Evolutionary conservation across 495 filamentous ascomycete species (phyloP), one percentile per base, ranked within the genome.

Genomic region (Terfezia boudieri): DNA sequence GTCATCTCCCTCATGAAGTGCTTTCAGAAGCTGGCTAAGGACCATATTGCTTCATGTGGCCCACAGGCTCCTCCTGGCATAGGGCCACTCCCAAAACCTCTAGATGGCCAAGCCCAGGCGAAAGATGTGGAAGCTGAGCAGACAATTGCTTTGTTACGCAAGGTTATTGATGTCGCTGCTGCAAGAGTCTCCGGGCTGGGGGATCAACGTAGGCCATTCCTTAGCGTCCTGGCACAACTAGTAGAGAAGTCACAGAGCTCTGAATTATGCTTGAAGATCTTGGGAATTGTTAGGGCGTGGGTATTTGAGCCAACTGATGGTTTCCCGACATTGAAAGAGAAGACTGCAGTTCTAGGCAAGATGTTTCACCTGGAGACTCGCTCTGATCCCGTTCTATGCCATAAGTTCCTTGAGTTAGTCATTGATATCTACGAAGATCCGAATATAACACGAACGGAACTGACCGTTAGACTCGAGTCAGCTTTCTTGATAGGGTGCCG

Each of bases 341-440:
- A 96, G 70, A 94, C 86, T 1, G 92, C 92, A 1, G 89, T 99
- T 0, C 66, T 99, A 16, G 84, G 86, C 61, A 99, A 99, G 68
- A 99, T 99, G 92, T 69, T 95, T 41, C 77, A 86, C 0, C 96
- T 99, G 56, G 92, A 99, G 65, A 76, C 82, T 51, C 76, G 88
- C 22, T 66, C 74, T 10, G 88, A 95, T 66, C 78, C 77, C 36
- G 82, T 82, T 0, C 80, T 96, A 69, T 70, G 95, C 41, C 85
- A 79, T 60, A 85, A 84, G 63, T 99, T 95, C 72, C 74, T 99
- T 41, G 82, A 99, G 51, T 76, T 99, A 41, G 88, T 99, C 17
- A 94, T 96, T 58, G 78, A 87, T 43, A 94, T 99, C 38, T 99
- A 99, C 60, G 92, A 99, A 59, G 88, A 95, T 61, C 82, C 83